Evolutionary conservation across 116 monocot species (phyloP).

Genomic region (Posidonia oceanica): DNA sequence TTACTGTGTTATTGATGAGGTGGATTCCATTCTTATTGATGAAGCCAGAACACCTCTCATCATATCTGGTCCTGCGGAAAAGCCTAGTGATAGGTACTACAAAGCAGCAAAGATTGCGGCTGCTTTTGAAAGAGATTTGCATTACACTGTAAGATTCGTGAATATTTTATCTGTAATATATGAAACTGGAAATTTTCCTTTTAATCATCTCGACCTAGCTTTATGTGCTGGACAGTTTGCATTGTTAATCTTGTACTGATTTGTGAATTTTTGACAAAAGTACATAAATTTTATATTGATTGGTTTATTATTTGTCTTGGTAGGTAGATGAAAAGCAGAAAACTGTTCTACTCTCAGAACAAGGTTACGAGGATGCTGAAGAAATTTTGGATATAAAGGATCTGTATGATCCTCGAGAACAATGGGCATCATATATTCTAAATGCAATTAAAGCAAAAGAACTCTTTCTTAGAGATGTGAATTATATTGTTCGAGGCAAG

Average conservation of each 20-base stretch:
- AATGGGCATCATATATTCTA: conserved; percentile 90
- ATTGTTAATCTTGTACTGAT: neutral
- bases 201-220: neutral
- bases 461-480: conserved; percentile 91
- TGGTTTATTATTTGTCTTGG: neutral
- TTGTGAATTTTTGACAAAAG: neutral
- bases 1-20: conserved; percentile 96
- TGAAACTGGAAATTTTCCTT: neutral
- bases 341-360: conserved; percentile 81
- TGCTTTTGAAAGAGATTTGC: conserved; percentile 91
- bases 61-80: conserved; percentile 95
- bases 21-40: conserved; percentile 99
- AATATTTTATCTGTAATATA: too few relatives aligned
- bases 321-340: conserved; percentile 98
- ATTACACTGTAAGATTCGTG: conserved; percentile 70
- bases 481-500: conserved; percentile 86
- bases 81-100: conserved; percentile 95
- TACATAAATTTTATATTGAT: neutral
- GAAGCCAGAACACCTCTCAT: conserved; percentile 99
- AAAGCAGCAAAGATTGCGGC: conserved; percentile 93
- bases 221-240: neutral
- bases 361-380: conserved; percentile 96
- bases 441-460: conserved; percentile 97
- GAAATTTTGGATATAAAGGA: conserved; percentile 95
- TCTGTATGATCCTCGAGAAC: conserved; percentile 94